Base-by-base conservation (phyloP, 2,329 filamentous ascomycete genomes). In the Aspergillus ruber region DNA sequence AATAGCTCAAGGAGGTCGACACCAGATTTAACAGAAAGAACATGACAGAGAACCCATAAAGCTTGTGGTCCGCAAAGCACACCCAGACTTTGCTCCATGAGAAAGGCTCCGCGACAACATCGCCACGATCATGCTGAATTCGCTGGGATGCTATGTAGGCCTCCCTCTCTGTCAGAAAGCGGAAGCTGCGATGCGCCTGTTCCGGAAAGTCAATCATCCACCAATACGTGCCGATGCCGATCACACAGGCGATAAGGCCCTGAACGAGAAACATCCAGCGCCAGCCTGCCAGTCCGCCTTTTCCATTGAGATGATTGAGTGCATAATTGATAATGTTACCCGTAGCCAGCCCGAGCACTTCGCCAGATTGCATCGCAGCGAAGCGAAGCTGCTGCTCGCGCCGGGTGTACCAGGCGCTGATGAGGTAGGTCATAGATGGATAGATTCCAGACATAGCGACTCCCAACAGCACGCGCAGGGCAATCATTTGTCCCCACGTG, bases 131-230 rank as follows among this genome's bases (percentile, higher is more conserved):
- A 5, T 68, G 68, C 41, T 83, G 69, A 55, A 86, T 85, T 5
- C 82, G 72, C 4, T 68, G 64, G 2, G 80, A 70, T 1, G 79
- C 81, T 3, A 85, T 58, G n/a, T 68, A 63, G 33, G 77, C 75
- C 60, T 86, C 82, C 15, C 74, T 67, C 6, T 72, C 59, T 2
- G 73, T 75, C 18, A 86, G 70, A 58, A 86, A 86, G 55, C 62
- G 70, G 53, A 81, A 77, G 44, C 78, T 82, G 10, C 66, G 66
- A 45, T 80, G 71, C 1, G 80, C 73, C 21, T 80, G 72, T 55
- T 86, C 83, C 0, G 83, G 83, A 52, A 86, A 86, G 57, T 85
- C 82, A 38, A 85, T 73, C 68, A 86, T 85, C 83, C 83, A 86
- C 74, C 81, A 84, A 57, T 82, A 85, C 0, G 82, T 84, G 10